Conservation (phyloP, 2,329 filamentous ascomycete genomes). For the Coniochaeta sp. region DNA sequence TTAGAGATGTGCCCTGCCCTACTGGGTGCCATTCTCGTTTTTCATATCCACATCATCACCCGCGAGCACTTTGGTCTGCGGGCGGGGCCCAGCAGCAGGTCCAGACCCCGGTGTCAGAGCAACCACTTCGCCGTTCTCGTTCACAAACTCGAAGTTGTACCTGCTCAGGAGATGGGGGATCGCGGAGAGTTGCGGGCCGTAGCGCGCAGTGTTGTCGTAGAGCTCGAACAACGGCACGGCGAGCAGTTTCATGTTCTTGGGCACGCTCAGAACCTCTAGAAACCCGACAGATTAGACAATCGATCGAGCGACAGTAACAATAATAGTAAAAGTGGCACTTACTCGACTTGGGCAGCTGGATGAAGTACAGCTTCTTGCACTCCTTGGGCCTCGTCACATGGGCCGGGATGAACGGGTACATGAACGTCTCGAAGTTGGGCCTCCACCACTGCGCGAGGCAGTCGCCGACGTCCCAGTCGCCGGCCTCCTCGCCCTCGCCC, state of each 20-base stretch:
- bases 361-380: slow-evolving; percentile 98
- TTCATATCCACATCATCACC: slow-evolving; percentile 56
- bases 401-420: slow-evolving; percentile 96
- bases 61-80: slow-evolving; percentile 59
- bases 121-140: slow-evolving; percentile 84
- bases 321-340: slow-evolving; percentile 24
- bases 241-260: slow-evolving; percentile 99
- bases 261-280: slow-evolving; percentile 85
- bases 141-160: slow-evolving; percentile 97
- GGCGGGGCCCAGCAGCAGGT: slow-evolving; percentile 45
- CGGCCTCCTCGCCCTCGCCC: slow-evolving; percentile 73
- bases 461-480: slow-evolving; percentile 91
- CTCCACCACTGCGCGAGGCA: slow-evolving; percentile 98
- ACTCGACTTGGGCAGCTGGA: slow-evolving; percentile 90
- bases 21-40: slow-evolving; percentile 30
- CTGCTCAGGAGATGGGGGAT: slow-evolving; percentile 91
- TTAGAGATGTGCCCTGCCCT: not conserved
- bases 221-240: slow-evolving; percentile 95
- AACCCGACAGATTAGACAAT: slow-evolving; percentile 11
- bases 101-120: slow-evolving; percentile 72
- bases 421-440: slow-evolving; percentile 98
- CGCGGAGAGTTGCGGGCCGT: slow-evolving; percentile 91
- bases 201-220: slow-evolving; percentile 93
- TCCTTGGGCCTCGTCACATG: slow-evolving; percentile 97
- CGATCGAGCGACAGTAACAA: not conserved